Base-by-base conservation (phyloP, 2,329 filamentous ascomycete genomes). In the Phaeophleospora eucalypticola region DNA sequence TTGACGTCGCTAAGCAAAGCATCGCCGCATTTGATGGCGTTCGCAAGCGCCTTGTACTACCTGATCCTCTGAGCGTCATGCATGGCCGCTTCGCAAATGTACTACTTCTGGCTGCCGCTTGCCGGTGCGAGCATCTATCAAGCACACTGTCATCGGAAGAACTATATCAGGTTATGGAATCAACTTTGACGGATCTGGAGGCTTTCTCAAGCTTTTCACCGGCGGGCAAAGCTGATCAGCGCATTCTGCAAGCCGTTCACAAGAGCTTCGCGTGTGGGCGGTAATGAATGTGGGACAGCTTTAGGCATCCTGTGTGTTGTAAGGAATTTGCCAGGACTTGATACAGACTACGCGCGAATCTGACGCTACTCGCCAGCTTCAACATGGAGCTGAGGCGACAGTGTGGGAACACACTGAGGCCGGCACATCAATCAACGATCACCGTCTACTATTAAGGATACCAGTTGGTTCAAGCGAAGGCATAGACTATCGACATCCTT, bases 81-180 rank as follows among this genome's bases (percentile, higher is more conserved):
- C 89, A 95, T 75, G 89, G 88, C 2, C 90, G 96, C 86, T 96
- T 93, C 73, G 89, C 89, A 45, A 95, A 96, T 63, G 79, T 95
- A 57, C 74, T 96, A 41, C 86, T 91, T 14, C 79, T 97, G 3
- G 81, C 86, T 17, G 88, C 89, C 1, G 86, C 84, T 4, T 89
- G 82, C 65, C 79, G 76, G 48, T 76, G 74, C 2, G 70, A 77
- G 24, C 54, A 48, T 42, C 76, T 94, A 1, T 68, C 69, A 7
- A 65, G 71, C 4, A 77, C 80, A 33, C 74, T 93, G 15, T 66
- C 80, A 3, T 68, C 71, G 41, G 64, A 74, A 1, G 68, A 72
- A 2, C 68, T 94, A 2, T 70, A 76, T 36, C 65, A 68, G 1
- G 75, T 94, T 0, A 80, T 91, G 47, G 64, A 72, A 32, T 81